Conservation (phyloP, 495 filamentous ascomycete species). For the Saxispiralis lemnorum region DNA sequence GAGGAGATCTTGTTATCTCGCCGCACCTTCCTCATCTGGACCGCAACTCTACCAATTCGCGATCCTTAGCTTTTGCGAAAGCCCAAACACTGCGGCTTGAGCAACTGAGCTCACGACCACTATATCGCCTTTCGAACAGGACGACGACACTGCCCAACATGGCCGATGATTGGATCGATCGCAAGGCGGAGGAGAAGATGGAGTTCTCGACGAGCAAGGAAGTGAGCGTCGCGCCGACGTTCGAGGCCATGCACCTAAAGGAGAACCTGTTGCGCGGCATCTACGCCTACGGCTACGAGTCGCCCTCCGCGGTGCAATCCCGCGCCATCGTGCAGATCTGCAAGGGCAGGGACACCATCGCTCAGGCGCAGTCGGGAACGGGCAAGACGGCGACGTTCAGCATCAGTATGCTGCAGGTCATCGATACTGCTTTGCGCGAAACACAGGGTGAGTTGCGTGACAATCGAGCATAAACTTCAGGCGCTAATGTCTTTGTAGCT, state of each 20-base stretch:
- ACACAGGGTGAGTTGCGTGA: slow-evolving; percentile 44
- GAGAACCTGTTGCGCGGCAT: slow-evolving; percentile 92
- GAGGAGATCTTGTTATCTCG: too few relatives aligned
- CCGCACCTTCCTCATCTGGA: too few relatives aligned
- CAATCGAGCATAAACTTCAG: neutral
- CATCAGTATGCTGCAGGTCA: slow-evolving; percentile 87
- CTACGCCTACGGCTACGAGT: slow-evolving; percentile 97
- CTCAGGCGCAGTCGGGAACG: slow-evolving; percentile 97
- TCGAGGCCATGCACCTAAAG: slow-evolving; percentile 72
- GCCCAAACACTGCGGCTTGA: neutral
- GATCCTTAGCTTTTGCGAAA: neutral
- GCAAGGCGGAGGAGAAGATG: slow-evolving; percentile 86
- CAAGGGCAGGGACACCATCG: slow-evolving; percentile 96
- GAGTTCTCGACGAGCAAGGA: slow-evolving; percentile 97
- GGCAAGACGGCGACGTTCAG: slow-evolving; percentile 99
- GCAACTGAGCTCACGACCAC: too few relatives aligned
- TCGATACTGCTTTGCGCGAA: slow-evolving; percentile 46
- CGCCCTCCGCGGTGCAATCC: slow-evolving; percentile 89
- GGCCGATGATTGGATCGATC: slow-evolving; percentile 79
- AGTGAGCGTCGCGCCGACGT: slow-evolving; percentile 67
- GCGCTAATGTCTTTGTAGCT: slow-evolving; percentile 28
- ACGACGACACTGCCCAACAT: slow-evolving; percentile 30
- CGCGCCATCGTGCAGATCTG: slow-evolving; percentile 96
- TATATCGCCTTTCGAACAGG: neutral
- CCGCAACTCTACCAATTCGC: too few relatives aligned